Evolutionary conservation across 345 rosid genomes (phyloP).

Genomic region (Noccaea bulbosa): DNA sequence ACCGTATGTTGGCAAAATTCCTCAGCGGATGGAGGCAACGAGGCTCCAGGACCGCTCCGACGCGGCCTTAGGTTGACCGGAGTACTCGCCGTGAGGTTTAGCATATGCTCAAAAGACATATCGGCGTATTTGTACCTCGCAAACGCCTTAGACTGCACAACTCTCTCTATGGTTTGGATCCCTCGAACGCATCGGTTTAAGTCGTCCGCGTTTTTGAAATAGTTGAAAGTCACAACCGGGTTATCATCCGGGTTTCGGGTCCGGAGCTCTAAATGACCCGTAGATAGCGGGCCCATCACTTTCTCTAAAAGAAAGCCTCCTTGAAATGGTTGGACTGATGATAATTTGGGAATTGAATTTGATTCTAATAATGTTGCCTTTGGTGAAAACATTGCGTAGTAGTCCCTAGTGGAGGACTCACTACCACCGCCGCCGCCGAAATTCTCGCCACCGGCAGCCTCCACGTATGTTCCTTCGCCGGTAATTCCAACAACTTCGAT

Average conservation of each 20-base stretch:
- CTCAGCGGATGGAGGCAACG: slow-evolving; percentile 54
- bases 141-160: slow-evolving; percentile 58
- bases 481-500: slow-evolving; percentile 80
- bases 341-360: slow-evolving; percentile 42
- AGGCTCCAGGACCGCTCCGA: slow-evolving; percentile 52
- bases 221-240: slow-evolving; percentile 69
- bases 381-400: slow-evolving; percentile 63
- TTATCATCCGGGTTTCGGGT: slow-evolving; percentile 57
- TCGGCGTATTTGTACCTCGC: slow-evolving; percentile 45
- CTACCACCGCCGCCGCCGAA: slow-evolving; percentile 47
- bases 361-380: slow-evolving; percentile 46
- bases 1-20: slow-evolving; percentile 78
- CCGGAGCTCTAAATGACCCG: slow-evolving; percentile 60
- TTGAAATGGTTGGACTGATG: slow-evolving; percentile 46
- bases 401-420: slow-evolving; percentile 37
- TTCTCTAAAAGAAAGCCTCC: slow-evolving; percentile 75
- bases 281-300: slow-evolving; percentile 63
- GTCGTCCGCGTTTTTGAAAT: slow-evolving; percentile 65
- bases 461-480: slow-evolving; percentile 60
- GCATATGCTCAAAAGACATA: slow-evolving; percentile 46
- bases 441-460: slow-evolving; percentile 61
- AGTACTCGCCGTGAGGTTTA: slow-evolving; percentile 53
- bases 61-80: slow-evolving; percentile 74
- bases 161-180: slow-evolving; percentile 53
- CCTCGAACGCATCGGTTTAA: slow-evolving; percentile 64